phyloP scores from a whole-genome alignment of 192 early-diverging fungal species.

The Obelidium mucronatum region DNA sequence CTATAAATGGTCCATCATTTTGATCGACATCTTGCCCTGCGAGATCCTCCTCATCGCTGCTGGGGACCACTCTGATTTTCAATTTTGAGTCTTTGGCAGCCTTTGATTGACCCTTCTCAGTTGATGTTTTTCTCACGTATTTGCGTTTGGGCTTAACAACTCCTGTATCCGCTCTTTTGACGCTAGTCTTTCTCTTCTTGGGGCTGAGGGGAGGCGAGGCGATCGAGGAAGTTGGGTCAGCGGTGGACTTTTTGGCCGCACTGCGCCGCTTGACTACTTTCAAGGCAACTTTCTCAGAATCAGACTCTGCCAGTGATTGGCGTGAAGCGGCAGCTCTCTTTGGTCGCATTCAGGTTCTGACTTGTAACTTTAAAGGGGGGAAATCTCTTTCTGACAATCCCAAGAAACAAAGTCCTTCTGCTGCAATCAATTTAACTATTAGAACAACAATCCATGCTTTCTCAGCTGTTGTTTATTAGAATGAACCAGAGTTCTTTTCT shows the following conservation, averaged over 20 bases:
- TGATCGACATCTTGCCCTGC: background rate
- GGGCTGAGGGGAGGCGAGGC: background rate
- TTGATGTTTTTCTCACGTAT: background rate
- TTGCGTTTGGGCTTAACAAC: background rate
- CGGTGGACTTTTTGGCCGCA: background rate
- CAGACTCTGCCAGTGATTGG: background rate
- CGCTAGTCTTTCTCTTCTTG: too few relatives aligned
- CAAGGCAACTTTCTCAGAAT: background rate
- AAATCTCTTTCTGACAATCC: too few relatives aligned
- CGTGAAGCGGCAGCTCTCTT: background rate
- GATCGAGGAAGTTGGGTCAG: background rate
- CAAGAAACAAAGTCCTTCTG: too few relatives aligned
- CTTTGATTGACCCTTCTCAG: background rate
- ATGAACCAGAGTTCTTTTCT: too few relatives aligned
- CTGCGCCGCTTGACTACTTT: background rate
- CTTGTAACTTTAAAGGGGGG: too few relatives aligned
- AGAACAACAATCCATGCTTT: too few relatives aligned
- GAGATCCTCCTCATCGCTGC: background rate
- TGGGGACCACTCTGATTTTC: background rate
- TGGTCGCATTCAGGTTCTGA: conserved; percentile 15
- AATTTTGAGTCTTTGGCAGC: background rate
- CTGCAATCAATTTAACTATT: too few relatives aligned
- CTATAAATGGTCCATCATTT: too few relatives aligned
- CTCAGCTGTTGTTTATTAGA: too few relatives aligned
- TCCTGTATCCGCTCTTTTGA: too few relatives aligned